phyloP scores from a whole-genome alignment of 2,329 filamentous ascomycete genomes.

The Trichophyton verrucosum region DNA sequence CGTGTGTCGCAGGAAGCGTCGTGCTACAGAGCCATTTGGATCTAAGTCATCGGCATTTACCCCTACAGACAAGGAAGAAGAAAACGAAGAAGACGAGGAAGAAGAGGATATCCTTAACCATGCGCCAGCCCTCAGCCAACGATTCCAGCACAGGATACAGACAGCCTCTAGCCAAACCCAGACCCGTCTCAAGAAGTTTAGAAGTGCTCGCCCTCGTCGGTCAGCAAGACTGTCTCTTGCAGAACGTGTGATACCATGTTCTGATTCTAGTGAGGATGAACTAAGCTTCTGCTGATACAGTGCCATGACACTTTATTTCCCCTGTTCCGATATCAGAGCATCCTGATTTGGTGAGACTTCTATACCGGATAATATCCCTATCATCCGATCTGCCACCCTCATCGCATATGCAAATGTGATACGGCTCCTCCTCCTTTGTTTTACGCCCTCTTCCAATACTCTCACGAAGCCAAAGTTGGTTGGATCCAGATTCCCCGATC shows the following conservation, averaged over 20 bases:
- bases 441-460: not conserved
- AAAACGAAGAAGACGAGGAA: not conserved
- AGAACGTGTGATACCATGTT: slow-evolving; percentile 3
- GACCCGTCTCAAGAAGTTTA: not conserved
- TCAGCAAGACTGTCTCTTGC: not conserved
- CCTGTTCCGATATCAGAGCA: not conserved
- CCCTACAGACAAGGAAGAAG: not conserved
- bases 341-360: not conserved
- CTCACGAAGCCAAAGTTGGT: not conserved
- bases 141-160: not conserved
- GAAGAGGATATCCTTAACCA: slow-evolving; percentile 10
- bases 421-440: not conserved
- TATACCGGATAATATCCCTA: not conserved
- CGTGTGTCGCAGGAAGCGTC: not conserved
- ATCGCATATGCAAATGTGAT: not conserved
- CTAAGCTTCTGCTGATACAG: slow-evolving; percentile 9
- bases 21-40: not conserved
- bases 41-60: not conserved
- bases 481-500: not conserved
- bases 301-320: not conserved
- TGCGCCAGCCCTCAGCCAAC: slow-evolving; percentile 5
- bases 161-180: not conserved
- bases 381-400: not conserved
- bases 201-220: not conserved
- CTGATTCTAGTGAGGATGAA: slow-evolving; percentile 11